Evolutionary conservation across 164 flowering plant species (phyloP).

Genomic region (Malania oleifera): DNA sequence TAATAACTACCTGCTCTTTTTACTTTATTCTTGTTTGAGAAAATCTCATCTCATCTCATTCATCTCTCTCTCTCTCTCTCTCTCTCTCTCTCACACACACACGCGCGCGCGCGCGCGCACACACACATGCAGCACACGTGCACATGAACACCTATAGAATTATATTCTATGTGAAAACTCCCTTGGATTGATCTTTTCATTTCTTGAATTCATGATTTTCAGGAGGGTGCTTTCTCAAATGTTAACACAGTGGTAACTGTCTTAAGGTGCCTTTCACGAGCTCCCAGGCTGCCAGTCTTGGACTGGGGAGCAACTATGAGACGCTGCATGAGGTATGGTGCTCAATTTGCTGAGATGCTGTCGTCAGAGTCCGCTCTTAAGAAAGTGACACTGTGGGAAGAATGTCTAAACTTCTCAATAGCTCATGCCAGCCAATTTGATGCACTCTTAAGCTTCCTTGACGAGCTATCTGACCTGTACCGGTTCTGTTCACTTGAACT

Average conservation of each 20-base stretch:
- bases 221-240: slow-evolving; percentile 33
- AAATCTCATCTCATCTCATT: too few species aligned
- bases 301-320: slow-evolving; percentile 86
- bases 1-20: too few species aligned
- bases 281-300: slow-evolving; percentile 76
- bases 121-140: too few species aligned
- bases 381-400: slow-evolving; percentile 50
- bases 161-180: too few species aligned
- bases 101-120: too few species aligned
- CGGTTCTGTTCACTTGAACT: slow-evolving; percentile 74
- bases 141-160: too few species aligned
- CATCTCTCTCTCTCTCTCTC: background rate
- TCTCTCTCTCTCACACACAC: too few species aligned
- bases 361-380: slow-evolving; percentile 19
- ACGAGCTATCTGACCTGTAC: slow-evolving; percentile 69
- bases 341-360: slow-evolving; percentile 30
- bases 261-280: slow-evolving; percentile 68
- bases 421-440: slow-evolving; percentile 71
- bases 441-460: slow-evolving; percentile 58
- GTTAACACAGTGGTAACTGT: slow-evolving; percentile 42
- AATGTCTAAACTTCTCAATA: slow-evolving; percentile 61
- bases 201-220: slow-evolving; percentile 13
- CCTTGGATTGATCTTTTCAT: too few species aligned
- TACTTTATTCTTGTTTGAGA: too few species aligned
- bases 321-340: slow-evolving; percentile 81